Evolutionary conservation across 305 asterid species (phyloP).

Genomic region (Solanum chacoense): DNA sequence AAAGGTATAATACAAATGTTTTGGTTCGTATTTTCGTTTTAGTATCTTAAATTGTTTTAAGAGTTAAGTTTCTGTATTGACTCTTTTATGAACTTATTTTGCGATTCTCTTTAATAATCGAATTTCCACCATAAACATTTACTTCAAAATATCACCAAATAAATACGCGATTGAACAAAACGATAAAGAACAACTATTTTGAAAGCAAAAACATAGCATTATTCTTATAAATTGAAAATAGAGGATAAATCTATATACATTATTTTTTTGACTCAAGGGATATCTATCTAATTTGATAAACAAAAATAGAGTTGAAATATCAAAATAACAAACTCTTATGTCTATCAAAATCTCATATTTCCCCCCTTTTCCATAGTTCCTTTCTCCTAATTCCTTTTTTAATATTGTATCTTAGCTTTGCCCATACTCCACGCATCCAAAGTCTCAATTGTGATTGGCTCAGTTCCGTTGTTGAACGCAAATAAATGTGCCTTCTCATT

Average conservation of each 20-base stretch:
- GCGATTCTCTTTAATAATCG: not conserved
- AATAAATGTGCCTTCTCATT: slow-evolving; percentile 16
- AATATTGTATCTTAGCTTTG: slow-evolving; percentile 1
- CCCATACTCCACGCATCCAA: slow-evolving; percentile 34
- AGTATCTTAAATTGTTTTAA: not conserved
- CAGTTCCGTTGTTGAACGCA: slow-evolving; percentile 38
- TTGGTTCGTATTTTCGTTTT: not conserved
- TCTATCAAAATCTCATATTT: not conserved
- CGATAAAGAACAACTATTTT: not conserved
- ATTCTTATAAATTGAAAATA: not conserved
- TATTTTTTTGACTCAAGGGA: not conserved
- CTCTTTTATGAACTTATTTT: not conserved
- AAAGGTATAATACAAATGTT: not conserved
- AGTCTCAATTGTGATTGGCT: slow-evolving; percentile 15
- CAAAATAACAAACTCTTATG: not conserved
- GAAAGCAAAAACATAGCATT: not conserved
- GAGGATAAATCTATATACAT: not conserved
- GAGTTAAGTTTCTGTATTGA: not conserved
- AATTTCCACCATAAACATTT: not conserved
- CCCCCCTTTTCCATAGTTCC: not conserved
- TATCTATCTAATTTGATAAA: not conserved
- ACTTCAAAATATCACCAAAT: too few species aligned
- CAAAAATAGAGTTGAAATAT: not conserved
- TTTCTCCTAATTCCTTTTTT: not conserved
- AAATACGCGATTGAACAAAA: not conserved